Conservation (phyloP, 2,329 filamentous ascomycete species). For the Cladosporium sp. region DNA sequence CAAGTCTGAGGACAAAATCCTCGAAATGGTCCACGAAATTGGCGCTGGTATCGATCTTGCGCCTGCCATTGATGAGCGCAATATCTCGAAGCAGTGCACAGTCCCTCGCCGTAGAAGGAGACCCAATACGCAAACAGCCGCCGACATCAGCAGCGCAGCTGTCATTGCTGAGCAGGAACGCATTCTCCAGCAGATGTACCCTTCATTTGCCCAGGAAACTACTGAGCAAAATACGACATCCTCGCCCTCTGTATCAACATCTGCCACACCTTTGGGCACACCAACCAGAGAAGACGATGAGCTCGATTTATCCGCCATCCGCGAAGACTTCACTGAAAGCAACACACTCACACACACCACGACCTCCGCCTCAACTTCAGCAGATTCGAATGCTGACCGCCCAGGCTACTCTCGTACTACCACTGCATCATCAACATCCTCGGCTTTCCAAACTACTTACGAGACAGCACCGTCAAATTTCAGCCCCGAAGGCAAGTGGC, state of each 20-base stretch:
- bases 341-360: slow-evolving; percentile 13
- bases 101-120: slow-evolving; percentile 47
- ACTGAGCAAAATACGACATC: background rate
- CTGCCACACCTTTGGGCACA: slow-evolving; percentile 17
- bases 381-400: slow-evolving; percentile 21
- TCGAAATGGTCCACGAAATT: slow-evolving; percentile 68
- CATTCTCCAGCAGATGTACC: slow-evolving; percentile 51
- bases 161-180: slow-evolving; percentile 53
- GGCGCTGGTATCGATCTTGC: slow-evolving; percentile 75
- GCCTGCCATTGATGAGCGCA: slow-evolving; percentile 68
- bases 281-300: slow-evolving; percentile 39
- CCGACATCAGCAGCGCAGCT: slow-evolving; percentile 39
- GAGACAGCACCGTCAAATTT: slow-evolving; percentile 37
- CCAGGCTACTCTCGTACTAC: slow-evolving; percentile 31
- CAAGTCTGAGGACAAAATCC: slow-evolving; percentile 64
- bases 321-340: slow-evolving; percentile 33
- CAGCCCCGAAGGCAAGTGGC: slow-evolving; percentile 39
- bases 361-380: slow-evolving; percentile 1
- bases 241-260: background rate
- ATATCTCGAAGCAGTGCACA: slow-evolving; percentile 47
- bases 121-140: slow-evolving; percentile 36
- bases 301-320: slow-evolving; percentile 38
- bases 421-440: slow-evolving; percentile 32
- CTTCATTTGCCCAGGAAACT: slow-evolving; percentile 40
- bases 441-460: slow-evolving; percentile 38